phyloP scores from a whole-genome alignment of 2,329 filamentous ascomycete genomes.

The Ascochyta clinopodiicola region DNA sequence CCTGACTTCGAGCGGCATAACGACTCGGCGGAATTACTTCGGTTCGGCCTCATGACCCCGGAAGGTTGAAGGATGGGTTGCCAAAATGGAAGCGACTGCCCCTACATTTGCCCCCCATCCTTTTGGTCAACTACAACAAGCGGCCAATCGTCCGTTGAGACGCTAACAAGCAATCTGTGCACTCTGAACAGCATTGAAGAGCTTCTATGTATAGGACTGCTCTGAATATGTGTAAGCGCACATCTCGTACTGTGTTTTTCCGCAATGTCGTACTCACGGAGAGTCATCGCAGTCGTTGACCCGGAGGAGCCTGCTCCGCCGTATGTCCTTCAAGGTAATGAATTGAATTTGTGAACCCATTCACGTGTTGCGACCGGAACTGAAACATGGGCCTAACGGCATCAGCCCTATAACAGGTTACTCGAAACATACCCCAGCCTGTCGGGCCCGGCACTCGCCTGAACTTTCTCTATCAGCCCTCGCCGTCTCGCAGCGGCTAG shows the following conservation, averaged over 20 bases:
- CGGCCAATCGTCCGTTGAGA: not conserved
- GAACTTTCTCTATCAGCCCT: not conserved
- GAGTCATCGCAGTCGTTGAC: not conserved
- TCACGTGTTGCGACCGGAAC: not conserved
- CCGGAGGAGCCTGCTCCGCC: not conserved
- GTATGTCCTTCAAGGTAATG: not conserved
- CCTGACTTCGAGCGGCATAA: not conserved
- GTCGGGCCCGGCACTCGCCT: conserved; percentile 2
- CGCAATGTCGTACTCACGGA: not conserved
- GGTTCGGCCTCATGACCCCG: conserved; percentile 1
- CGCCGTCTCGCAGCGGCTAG: not conserved
- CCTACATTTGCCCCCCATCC: not conserved
- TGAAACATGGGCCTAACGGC: conserved; percentile 2
- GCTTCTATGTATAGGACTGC: not conserved
- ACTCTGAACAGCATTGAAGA: not conserved
- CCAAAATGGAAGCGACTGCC: not conserved
- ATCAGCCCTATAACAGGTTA: conserved; percentile 1
- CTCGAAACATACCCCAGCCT: conserved; percentile 6
- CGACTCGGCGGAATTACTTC: not conserved
- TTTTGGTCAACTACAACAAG: not conserved
- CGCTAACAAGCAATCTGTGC: not conserved
- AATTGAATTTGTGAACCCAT: not conserved
- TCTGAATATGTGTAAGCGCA: not conserved
- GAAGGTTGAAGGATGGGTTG: not conserved
- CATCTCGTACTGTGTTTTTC: not conserved